These are phyloP conservation scores for Collariella sp. DNA, from an alignment of 495 filamentous ascomycete species.

Conservation along the genomic window DNA sequence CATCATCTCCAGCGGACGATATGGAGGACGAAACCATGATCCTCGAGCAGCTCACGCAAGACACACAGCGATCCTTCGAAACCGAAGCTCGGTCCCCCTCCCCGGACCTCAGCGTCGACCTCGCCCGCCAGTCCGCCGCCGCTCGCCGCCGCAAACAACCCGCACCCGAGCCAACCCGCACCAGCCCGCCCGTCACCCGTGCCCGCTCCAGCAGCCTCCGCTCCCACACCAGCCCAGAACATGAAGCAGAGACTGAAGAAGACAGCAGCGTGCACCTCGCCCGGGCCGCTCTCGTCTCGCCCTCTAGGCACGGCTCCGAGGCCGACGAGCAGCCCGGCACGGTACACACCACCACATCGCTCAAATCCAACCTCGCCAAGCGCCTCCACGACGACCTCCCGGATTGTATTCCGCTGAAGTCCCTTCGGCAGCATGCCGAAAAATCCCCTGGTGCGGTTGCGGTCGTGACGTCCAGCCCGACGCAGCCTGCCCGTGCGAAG, in stretches of 20 bases:
- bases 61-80: not conserved
- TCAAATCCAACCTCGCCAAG: conserved; percentile 34
- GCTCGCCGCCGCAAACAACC: conserved; percentile 21
- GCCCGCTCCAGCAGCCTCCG: conserved; percentile 23
- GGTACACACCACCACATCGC: conserved; percentile 17
- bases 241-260: conserved; percentile 12
- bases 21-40: conserved; percentile 14
- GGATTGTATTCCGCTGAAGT: conserved; percentile 61
- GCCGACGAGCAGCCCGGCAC: not conserved
- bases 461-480: conserved; percentile 50
- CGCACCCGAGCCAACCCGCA: conserved; percentile 21
- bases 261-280: conserved; percentile 17
- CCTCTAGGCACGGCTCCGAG: conserved; percentile 11
- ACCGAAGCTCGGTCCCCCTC: not conserved
- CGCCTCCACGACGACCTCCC: conserved; percentile 52
- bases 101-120: conserved; percentile 28
- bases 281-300: conserved; percentile 7
- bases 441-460: conserved; percentile 57
- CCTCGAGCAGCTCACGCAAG: conserved; percentile 5
- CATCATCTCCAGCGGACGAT: not conserved
- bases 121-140: conserved; percentile 30
- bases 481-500: conserved; percentile 50
- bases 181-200: conserved; percentile 17
- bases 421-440: conserved; percentile 48
- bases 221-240: conserved; percentile 13